Base-by-base conservation (phyloP, 805 yeast species). In the Metschnikowia chrysomelidarum region DNA sequence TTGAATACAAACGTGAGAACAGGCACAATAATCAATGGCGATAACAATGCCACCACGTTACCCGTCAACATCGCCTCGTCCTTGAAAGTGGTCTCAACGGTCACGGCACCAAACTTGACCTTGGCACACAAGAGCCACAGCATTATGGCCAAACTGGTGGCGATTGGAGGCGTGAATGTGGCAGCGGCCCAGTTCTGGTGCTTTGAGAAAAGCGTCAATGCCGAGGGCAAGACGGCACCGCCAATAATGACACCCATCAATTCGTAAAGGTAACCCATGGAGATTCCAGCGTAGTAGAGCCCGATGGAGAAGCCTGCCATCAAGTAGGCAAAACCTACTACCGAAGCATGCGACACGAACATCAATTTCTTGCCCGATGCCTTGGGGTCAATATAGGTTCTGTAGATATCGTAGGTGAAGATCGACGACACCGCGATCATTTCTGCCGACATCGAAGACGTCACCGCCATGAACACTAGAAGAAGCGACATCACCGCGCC, bases 51-150 rank as follows among this genome's bases (percentile, higher is more conserved):
- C 34, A 87, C 88, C 30, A 87, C 78, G 59, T 88, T 88, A 41
- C 96, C 96, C 3, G 82, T 80, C 44, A 87, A 70, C 96, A 89
- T 89, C 25, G 96, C 83, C 54, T 85, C 75, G 58, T 89, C 95
- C 44, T 72, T 75, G 47, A 91, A 93, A n/a, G 94, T 78, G 64
- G 56, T 69, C 40, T 49, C 57, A 30, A 64, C 59, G 24, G 44
- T 53, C 18, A 68, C 46, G 2, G 50, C 14, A 9, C 69, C 69
- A 36, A 57, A 59, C 41, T 57, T 49, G 20, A 41, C 51, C 44
- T 61, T 59, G 33, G 72, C 57, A 44, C 59, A 51, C 17, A 60
- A 57, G 45, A 68, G 59, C 73, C 73, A 68, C 16, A 87, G 66
- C 64, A 80, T 76, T 22, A 89, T 71, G 4, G 95, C 89, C 33